phyloP scores from a whole-genome alignment of 2,329 filamentous ascomycete species.

The Cytospora mali region DNA sequence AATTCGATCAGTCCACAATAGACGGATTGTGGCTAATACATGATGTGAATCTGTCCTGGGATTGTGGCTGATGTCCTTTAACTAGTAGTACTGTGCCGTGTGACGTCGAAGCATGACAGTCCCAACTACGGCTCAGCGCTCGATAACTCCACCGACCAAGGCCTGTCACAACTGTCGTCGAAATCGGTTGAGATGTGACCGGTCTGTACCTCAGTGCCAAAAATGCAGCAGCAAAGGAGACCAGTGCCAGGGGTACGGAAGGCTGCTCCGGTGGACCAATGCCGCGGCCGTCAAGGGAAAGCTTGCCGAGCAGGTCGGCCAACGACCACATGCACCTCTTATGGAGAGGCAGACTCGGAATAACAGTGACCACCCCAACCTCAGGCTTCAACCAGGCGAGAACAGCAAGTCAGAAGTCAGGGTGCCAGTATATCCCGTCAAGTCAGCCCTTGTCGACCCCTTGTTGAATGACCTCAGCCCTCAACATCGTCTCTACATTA shows the following conservation, averaged over 20 bases:
- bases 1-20: too few relatives aligned
- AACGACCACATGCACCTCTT: background rate
- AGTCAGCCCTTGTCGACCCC: constrained; percentile 47
- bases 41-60: background rate
- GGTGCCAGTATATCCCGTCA: background rate
- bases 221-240: constrained; percentile 60
- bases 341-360: background rate
- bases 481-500: constrained; percentile 50
- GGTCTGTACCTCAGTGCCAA: constrained; percentile 59
- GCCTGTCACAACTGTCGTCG: constrained; percentile 65
- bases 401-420: background rate
- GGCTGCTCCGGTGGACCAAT: constrained; percentile 61
- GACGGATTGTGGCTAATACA: background rate
- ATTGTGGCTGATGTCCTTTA: background rate
- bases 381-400: background rate
- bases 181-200: constrained; percentile 63
- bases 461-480: constrained; percentile 56
- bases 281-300: constrained; percentile 54
- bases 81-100: too few relatives aligned
- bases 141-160: constrained; percentile 37
- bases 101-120: constrained; percentile 16
- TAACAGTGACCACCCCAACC: background rate
- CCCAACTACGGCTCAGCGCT: background rate
- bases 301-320: constrained; percentile 35
- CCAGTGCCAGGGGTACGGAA: constrained; percentile 64